Conservation (phyloP, 192 early-diverging fungal genomes). For the Bifiguratus adelaidae region DNA sequence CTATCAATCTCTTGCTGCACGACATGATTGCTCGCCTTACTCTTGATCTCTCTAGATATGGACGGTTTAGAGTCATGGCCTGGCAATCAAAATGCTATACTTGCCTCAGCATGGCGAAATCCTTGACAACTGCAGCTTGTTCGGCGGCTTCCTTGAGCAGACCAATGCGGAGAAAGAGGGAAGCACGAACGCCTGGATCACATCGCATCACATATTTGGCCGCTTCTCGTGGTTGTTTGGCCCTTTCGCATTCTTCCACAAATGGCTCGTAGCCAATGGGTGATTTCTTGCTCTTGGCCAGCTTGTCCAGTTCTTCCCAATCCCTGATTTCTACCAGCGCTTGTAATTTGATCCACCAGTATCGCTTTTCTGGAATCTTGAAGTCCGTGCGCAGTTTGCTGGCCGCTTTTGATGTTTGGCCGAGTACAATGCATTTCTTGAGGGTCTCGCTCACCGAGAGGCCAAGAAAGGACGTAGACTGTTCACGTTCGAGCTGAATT, state of each 20-base stretch:
- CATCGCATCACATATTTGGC: slow-evolving; percentile 66
- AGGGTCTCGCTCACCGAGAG: slow-evolving; percentile 80
- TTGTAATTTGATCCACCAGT: slow-evolving; percentile 81
- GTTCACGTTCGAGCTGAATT: slow-evolving; percentile 62
- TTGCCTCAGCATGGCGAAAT: slow-evolving; percentile 50
- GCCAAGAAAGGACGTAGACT: slow-evolving; percentile 50
- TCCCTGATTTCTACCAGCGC: slow-evolving; percentile 71
- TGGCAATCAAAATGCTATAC: too few relatives aligned
- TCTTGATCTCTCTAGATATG: slow-evolving; percentile 20
- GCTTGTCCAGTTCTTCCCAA: slow-evolving; percentile 80
- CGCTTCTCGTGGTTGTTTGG: slow-evolving; percentile 64
- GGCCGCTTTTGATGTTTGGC: slow-evolving; percentile 55
- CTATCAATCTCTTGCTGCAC: slow-evolving; percentile 32
- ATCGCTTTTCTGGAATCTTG: slow-evolving; percentile 77
- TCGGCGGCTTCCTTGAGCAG: slow-evolving; percentile 63
- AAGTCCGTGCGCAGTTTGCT: slow-evolving; percentile 81
- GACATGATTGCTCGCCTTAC: slow-evolving; percentile 29
- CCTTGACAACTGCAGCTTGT: slow-evolving; percentile 50
- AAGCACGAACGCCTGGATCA: slow-evolving; percentile 44
- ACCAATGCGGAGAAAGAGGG: slow-evolving; percentile 59
- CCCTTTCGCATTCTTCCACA: slow-evolving; percentile 71
- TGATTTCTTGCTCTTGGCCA: slow-evolving; percentile 64
- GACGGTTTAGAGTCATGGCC: too few relatives aligned
- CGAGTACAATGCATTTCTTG: slow-evolving; percentile 61
- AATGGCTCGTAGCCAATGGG: slow-evolving; percentile 78